Evolutionary conservation across 306 rosid species (phyloP), one percentile per base, ranked within the genome.

Genomic region (Hippophae rhamnoides): DNA sequence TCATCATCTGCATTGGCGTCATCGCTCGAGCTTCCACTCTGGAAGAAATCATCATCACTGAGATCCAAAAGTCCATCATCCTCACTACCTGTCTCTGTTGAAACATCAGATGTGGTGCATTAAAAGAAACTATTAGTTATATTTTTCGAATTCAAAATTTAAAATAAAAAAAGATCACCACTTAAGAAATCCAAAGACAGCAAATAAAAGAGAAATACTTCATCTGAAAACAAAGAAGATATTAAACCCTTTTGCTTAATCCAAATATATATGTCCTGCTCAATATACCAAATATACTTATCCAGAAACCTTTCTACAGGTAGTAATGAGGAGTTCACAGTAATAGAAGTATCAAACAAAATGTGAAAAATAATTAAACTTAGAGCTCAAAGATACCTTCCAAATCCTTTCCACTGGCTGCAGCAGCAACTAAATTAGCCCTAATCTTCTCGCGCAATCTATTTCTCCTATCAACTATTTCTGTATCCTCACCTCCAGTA

Each of bases 1-100:
- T 92, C 99, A 80, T 92, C 99, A 60, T 92, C 99, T 11, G 96
- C 98, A 74, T 90, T 90, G 48, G 92, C 96, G 73, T 92, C 99
- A 60, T 87, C 96, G 64, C 95, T 85, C 64, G 96, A 87, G 73
- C 95, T 92, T 61, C 95, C 96, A 73, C 62, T 64, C 56, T 79
- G 71, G 62, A 92, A 92, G 79, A 92, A 92, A 75, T 92, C 99
- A 75, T 92, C 99, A 46, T 88, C 99, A 75, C 96, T 92, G 63
- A 88, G 71, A 81, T 92, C 99, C 82, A 92, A 73, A 60, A 83
- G 81, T 52, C 99, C 99, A 10, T 92, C 99, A 53, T 92, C 99
- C 69, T 92, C 99, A 68, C 99, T 92, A 47, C 99, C 96, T 5
- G 96, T 92, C 84, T 92, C 99, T 87, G 82, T 71, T 52, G 69